phyloP scores from a whole-genome alignment of 31 red algal species.

The Pterothamnion heteromorphum region DNA sequence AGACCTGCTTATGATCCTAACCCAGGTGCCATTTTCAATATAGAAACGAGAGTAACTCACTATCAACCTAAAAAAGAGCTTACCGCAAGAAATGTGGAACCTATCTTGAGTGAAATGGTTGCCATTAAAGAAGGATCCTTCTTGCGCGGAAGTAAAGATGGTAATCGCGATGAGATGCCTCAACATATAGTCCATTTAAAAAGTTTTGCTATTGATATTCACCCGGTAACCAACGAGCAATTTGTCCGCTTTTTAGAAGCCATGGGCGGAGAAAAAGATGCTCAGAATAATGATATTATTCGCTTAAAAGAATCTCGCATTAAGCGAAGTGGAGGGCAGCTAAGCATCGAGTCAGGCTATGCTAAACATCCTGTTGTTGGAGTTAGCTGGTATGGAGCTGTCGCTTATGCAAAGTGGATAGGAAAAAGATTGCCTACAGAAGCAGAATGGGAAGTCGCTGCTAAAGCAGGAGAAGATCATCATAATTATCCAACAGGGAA shows the following conservation, averaged over 20 bases:
- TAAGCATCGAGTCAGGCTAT: background rate
- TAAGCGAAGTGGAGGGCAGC: background rate
- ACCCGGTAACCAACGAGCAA: slow-evolving; percentile 26
- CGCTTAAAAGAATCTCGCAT: background rate
- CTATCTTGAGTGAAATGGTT: background rate
- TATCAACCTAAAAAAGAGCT: too few species aligned
- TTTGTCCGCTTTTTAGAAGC: background rate
- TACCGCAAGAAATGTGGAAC: too few species aligned
- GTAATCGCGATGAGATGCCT: slow-evolving; percentile 13
- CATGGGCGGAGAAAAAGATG: slow-evolving; percentile 10
- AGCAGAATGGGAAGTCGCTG: slow-evolving; percentile 46
- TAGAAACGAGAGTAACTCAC: too few species aligned
- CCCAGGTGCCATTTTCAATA: too few species aligned
- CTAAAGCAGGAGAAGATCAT: background rate
- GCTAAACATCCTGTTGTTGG: slow-evolving; percentile 32
- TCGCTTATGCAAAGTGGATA: slow-evolving; percentile 35
- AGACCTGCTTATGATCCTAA: too few species aligned
- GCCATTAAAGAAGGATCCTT: background rate
- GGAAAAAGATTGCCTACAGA: slow-evolving; percentile 33
- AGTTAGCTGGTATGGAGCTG: slow-evolving; percentile 19
- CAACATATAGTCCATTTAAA: slow-evolving; percentile 5
- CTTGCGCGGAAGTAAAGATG: slow-evolving; percentile 7
- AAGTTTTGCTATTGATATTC: slow-evolving; percentile 10
- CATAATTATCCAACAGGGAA: slow-evolving; percentile 11
- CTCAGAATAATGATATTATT: background rate